phyloP scores from a whole-genome alignment of 2,329 filamentous ascomycete species.

The Aspergillus latus region DNA sequence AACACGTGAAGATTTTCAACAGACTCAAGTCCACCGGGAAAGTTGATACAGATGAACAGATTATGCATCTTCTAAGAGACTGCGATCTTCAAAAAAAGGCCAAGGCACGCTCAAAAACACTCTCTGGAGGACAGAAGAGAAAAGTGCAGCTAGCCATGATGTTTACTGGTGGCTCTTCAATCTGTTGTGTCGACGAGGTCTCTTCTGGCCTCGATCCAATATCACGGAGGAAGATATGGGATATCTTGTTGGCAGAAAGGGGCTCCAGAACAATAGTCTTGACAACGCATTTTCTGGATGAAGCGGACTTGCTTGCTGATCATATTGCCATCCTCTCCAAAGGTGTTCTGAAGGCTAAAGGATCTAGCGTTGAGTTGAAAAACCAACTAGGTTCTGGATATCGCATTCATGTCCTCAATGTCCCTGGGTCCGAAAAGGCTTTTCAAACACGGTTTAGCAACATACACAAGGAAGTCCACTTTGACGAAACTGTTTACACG shows the following conservation, averaged over 20 bases:
- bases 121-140: slow-evolving; percentile 88
- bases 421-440: slow-evolving; percentile 51
- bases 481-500: slow-evolving; percentile 72
- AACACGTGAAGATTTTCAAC: slow-evolving; percentile 84
- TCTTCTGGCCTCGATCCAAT: slow-evolving; percentile 85
- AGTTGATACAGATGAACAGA: slow-evolving; percentile 58
- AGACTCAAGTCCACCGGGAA: slow-evolving; percentile 67
- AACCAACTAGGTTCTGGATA: slow-evolving; percentile 80
- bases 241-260: slow-evolving; percentile 82
- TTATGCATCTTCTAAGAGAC: slow-evolving; percentile 62
- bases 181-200: slow-evolving; percentile 91
- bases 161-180: slow-evolving; percentile 83
- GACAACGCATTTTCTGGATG: slow-evolving; percentile 91
- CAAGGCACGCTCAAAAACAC: slow-evolving; percentile 68
- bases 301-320: slow-evolving; percentile 85
- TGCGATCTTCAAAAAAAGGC: slow-evolving; percentile 77
- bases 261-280: slow-evolving; percentile 79
- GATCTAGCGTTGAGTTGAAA: slow-evolving; percentile 84
- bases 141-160: slow-evolving; percentile 94
- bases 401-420: slow-evolving; percentile 70
- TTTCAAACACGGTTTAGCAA: slow-evolving; percentile 51
- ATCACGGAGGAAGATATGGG: slow-evolving; percentile 87
- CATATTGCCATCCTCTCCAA: slow-evolving; percentile 86
- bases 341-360: slow-evolving; percentile 75
- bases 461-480: slow-evolving; percentile 58